Base-by-base conservation (phyloP, 768 basidiomycete species). In the Boletus tylopilopsis region DNA sequence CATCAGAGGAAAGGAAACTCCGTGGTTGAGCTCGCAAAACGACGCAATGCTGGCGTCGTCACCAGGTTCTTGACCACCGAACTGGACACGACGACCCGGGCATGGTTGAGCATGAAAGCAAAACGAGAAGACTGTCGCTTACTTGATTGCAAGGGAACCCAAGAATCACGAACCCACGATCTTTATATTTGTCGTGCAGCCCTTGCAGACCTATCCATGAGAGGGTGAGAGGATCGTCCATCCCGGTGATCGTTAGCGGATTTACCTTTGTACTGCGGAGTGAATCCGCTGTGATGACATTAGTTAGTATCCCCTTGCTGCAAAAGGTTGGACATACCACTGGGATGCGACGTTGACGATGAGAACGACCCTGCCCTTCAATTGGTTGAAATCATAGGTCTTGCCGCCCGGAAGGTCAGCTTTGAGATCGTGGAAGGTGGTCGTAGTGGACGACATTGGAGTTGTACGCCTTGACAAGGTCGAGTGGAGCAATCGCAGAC, bases 71-170 rank as follows among this genome's bases (percentile, higher is more conserved):
- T 94, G 92, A 0, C 79, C 78, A 47, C 82, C 88, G 60, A 95
- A 94, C 84, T 94, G 55, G 18, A 40, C 9, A 25, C 15, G 18
- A 30, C n/a, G 33, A 18, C n/a, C n/a, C n/a, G n/a, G n/a, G n/a
- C 40, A 13, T 13, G 16, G 36, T n/a, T 46, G 5, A 42, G 33
- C 21, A 7, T 23, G 30, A 29, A n/a, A 5, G 29, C 29, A 30
- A 19, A 10, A n/a, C 15, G 7, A n/a, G n/a, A n/a, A n/a, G n/a
- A n/a, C n/a, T n/a, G n/a, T n/a, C n/a, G n/a, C 43, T 64, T 69
- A 85, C 86, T 67, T 90, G 92, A 64, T 94, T 91, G 70, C 85
- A 93, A 11, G 94, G 94, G 76, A 95, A 95, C 3, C 92, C 93
- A 44, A 96, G 76, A 48, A 96, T 80, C 42, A 84, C 76, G 38